Evolutionary conservation across 805 yeast genomes (phyloP).

Genomic region (Yamadazyma takamatsuzukensis): DNA sequence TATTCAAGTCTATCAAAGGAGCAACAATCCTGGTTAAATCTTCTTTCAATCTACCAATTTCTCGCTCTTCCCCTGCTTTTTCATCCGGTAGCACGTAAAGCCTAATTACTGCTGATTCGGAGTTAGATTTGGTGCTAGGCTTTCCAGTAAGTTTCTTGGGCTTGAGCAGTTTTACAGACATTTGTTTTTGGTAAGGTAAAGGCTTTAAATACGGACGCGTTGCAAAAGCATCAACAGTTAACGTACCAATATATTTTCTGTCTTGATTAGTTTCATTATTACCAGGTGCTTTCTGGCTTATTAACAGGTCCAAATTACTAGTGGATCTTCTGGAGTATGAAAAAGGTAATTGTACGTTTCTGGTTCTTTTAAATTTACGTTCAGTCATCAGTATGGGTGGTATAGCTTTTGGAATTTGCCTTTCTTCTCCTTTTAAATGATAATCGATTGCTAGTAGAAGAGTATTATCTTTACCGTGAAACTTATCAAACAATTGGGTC

Average conservation of each 20-base stretch:
- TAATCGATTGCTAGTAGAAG: constrained; percentile 10
- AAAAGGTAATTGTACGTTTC: constrained; percentile 12
- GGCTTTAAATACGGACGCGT: constrained; percentile 58
- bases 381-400: constrained; percentile 12
- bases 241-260: constrained; percentile 51
- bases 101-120: constrained; percentile 32
- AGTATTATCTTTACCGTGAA: constrained; percentile 5
- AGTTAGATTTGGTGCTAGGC: constrained; percentile 14
- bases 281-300: not conserved
- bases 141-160: constrained; percentile 18
- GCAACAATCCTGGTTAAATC: constrained; percentile 62
- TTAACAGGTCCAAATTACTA: constrained; percentile 1
- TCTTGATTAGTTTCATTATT: not conserved
- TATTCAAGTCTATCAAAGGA: constrained; percentile 56
- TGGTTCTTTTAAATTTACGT: constrained; percentile 11
- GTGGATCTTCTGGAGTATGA: constrained; percentile 9
- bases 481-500: constrained; percentile 6
- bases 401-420: constrained; percentile 3
- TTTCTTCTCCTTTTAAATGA: constrained; percentile 4
- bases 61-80: constrained; percentile 37
- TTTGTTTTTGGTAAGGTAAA: constrained; percentile 40
- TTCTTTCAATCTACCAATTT: constrained; percentile 74
- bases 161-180: constrained; percentile 31
- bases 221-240: constrained; percentile 66
- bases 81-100: constrained; percentile 20